Evolutionary conservation across 2,329 filamentous ascomycete genomes (phyloP).

Genomic region (Curvularia verruculosa): DNA sequence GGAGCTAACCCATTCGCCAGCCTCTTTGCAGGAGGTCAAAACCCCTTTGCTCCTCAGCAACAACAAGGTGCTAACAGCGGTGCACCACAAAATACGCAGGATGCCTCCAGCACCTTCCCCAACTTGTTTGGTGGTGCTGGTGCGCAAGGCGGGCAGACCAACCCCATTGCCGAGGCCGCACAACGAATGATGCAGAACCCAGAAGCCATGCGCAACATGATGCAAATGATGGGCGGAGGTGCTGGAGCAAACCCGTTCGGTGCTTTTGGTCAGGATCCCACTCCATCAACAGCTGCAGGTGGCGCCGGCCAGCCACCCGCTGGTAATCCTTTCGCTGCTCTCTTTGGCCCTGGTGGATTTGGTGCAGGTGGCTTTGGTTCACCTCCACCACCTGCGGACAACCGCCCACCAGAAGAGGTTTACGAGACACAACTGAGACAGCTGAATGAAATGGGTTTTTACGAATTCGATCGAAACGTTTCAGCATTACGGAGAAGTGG

Average conservation of each 20-base stretch:
- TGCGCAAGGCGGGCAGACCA: slow-evolving; percentile 46
- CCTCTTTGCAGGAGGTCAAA: slow-evolving; percentile 56
- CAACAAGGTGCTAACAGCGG: slow-evolving; percentile 29
- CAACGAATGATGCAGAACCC: slow-evolving; percentile 63
- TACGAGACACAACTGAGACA: slow-evolving; percentile 90
- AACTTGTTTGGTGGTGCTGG: slow-evolving; percentile 60
- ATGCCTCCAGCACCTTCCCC: slow-evolving; percentile 40
- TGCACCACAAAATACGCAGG: slow-evolving; percentile 27
- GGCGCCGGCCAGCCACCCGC: slow-evolving; percentile 32
- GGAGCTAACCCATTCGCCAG: slow-evolving; percentile 65
- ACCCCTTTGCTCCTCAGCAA: slow-evolving; percentile 44
- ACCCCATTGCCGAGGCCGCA: slow-evolving; percentile 57
- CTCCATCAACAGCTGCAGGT: slow-evolving; percentile 35
- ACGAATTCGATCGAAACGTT: slow-evolving; percentile 92
- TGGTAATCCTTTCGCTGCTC: slow-evolving; percentile 51
- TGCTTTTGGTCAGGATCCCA: slow-evolving; percentile 56
- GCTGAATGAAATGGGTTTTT: slow-evolving; percentile 99
- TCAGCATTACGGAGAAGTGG: slow-evolving; percentile 85
- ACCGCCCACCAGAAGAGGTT: slow-evolving; percentile 87
- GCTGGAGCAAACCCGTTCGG: slow-evolving; percentile 45
- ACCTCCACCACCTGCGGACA: slow-evolving; percentile 70
- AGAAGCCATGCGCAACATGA: slow-evolving; percentile 57
- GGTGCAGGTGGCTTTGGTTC: slow-evolving; percentile 43
- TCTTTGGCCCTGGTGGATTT: slow-evolving; percentile 54
- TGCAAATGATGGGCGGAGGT: slow-evolving; percentile 61